Evolutionary conservation across 2,329 filamentous ascomycete species (phyloP).

Genomic region (Aspergillus pseudotamarii): DNA sequence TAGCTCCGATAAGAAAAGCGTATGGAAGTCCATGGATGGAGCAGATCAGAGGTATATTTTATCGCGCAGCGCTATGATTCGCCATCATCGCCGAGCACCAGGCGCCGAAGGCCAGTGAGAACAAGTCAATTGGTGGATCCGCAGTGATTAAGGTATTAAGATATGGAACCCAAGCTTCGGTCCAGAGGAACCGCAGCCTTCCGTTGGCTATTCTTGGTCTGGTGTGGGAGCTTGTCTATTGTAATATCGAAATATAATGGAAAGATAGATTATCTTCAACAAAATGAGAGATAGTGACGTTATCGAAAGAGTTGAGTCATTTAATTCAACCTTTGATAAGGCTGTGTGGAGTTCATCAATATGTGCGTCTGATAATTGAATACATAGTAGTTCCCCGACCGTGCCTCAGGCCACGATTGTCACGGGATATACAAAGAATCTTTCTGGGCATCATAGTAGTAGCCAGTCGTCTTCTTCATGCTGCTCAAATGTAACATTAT

Average conservation of each 20-base stretch:
- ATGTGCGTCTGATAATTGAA: not conserved
- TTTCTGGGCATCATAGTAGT: not conserved
- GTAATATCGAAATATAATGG: constrained; percentile 3
- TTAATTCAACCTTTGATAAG: not conserved
- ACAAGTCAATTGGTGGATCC: not conserved
- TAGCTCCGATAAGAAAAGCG: constrained; percentile 6
- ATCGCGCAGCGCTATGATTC: constrained; percentile 6
- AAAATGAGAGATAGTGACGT: not conserved
- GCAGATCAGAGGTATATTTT: constrained; percentile 3
- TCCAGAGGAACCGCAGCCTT: not conserved
- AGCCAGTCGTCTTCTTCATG: not conserved
- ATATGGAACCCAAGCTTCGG: constrained; percentile 3
- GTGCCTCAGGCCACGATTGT: not conserved
- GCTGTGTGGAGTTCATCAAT: not conserved
- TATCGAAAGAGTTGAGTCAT: not conserved
- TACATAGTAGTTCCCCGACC: not conserved
- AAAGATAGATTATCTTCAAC: not conserved
- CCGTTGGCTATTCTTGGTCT: not conserved
- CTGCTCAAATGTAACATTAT: constrained; percentile 1
- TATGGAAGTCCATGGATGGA: not conserved
- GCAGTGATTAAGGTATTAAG: not conserved
- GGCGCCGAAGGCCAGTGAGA: constrained; percentile 16
- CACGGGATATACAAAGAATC: not conserved
- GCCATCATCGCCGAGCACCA: constrained; percentile 8
- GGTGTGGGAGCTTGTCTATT: not conserved